A percentile compares a stretch with the other conserved stretches of the same genome.
These are phyloP conservation scores for Mucor plumbeus DNA, from an alignment of 371 early-diverging fungal species.

Conservation along the genomic window DNA sequence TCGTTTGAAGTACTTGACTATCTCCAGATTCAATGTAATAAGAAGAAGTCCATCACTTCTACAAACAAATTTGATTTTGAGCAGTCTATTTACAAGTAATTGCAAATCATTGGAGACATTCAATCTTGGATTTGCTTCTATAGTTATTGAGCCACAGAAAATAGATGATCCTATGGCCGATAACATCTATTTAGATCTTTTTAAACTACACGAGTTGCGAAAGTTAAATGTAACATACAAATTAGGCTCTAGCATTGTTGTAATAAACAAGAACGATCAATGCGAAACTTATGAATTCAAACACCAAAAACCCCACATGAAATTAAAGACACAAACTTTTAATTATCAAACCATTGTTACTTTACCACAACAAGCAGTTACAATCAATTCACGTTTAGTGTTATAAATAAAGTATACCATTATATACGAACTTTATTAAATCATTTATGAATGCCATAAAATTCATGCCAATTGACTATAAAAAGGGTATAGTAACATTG, in stretches of 20 bases:
- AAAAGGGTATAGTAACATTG: too few relatives aligned
- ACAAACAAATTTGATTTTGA: background rate
- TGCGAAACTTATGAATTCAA: background rate
- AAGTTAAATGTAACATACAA: background rate
- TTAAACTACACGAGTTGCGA: background rate
- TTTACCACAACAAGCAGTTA: background rate
- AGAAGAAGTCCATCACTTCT: background rate
- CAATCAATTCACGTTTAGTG: background rate
- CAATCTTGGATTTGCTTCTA: background rate
- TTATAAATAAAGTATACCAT: background rate
- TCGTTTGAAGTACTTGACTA: background rate
- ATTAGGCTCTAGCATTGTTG: background rate
- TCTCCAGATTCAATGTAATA: background rate
- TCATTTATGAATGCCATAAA: background rate
- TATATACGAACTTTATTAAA: background rate
- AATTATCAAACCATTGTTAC: background rate
- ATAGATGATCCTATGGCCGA: background rate
- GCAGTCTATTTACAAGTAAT: background rate
- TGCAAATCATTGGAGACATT: background rate
- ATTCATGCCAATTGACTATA: too few relatives aligned
- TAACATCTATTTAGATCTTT: background rate
- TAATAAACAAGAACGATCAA: background rate
- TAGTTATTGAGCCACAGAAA: background rate
- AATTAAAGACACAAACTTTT: too few relatives aligned
- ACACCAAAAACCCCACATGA: too few relatives aligned